Conservation (phyloP, 2,329 filamentous ascomycete species). For the Pestalotiopsis sp. region DNA sequence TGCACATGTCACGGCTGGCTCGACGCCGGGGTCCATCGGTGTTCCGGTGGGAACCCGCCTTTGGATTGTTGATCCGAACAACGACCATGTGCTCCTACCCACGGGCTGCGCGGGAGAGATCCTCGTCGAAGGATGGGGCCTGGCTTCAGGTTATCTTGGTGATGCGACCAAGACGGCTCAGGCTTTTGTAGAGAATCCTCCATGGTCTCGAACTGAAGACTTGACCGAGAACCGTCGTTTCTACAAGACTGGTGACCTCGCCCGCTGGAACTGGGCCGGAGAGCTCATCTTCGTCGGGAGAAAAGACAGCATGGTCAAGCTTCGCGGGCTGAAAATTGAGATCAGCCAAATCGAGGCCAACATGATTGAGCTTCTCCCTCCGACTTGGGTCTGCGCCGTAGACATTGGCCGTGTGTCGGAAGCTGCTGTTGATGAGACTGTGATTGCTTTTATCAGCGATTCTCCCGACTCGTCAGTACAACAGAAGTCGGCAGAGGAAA, state of each 20-base stretch:
- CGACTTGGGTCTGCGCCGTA: neutral
- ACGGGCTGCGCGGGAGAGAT: neutral
- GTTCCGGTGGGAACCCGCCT: neutral
- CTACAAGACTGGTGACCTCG: slow-evolving; percentile 7
- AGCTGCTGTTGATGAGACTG: no score
- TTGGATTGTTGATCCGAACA: neutral
- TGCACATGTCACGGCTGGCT: neutral
- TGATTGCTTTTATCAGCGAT: no score
- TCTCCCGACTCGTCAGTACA: no score
- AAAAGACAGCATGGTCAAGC: neutral
- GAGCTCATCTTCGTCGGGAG: neutral
- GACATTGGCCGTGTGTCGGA: no score
- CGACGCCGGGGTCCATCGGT: neutral
- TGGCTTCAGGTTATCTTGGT: neutral
- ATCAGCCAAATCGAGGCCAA: neutral
- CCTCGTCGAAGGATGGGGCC: neutral
- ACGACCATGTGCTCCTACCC: neutral
- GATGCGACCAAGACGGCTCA: neutral
- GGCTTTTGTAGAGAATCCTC: slow-evolving; percentile 15
- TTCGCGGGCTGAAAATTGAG: neutral
- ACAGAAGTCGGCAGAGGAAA: neutral
- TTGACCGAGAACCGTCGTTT: neutral
- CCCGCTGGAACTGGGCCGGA: neutral
- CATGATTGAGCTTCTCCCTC: neutral
- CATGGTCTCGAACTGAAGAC: neutral